phyloP scores from a whole-genome alignment of 352 stramenopile genomes.

The Globisporangium middletonii region DNA sequence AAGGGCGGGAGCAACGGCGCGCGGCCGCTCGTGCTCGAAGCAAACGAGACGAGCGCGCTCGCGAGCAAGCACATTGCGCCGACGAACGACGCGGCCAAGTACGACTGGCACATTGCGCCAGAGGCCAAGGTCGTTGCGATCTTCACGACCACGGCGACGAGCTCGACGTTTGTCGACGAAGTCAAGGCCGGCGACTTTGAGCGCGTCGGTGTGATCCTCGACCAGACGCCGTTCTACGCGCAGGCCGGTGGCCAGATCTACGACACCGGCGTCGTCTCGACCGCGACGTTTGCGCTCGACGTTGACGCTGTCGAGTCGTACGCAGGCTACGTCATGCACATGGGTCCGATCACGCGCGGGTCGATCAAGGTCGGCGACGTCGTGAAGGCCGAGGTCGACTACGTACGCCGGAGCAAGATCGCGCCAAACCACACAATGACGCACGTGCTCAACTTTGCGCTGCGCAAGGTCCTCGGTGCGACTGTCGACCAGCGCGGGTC shows the following conservation, averaged over 20 bases:
- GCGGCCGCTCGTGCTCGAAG: slow-evolving; percentile 90
- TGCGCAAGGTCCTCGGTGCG: slow-evolving; percentile 93
- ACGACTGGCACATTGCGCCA: slow-evolving; percentile 86
- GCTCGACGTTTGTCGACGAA: slow-evolving; percentile 75
- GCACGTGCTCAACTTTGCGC: slow-evolving; percentile 97
- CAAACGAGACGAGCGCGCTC: slow-evolving; percentile 92
- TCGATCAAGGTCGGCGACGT: slow-evolving; percentile 81
- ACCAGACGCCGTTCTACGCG: slow-evolving; percentile 97
- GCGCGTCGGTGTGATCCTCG: slow-evolving; percentile 94
- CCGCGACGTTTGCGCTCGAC: slow-evolving; percentile 37
- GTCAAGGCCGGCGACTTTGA: slow-evolving; percentile 76
- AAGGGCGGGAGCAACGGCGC: slow-evolving; percentile 69
- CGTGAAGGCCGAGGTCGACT: slow-evolving; percentile 93
- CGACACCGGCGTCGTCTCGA: slow-evolving; percentile 86
- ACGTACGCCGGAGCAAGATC: slow-evolving; percentile 88
- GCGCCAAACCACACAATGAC: slow-evolving; percentile 99
- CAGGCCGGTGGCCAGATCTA: slow-evolving; percentile 96
- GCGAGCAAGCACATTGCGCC: slow-evolving; percentile 65
- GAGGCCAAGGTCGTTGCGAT: slow-evolving; percentile 89
- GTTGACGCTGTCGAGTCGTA: slow-evolving; percentile 94
- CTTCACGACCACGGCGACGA: slow-evolving; percentile 90
- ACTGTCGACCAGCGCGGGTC: slow-evolving; percentile 96
- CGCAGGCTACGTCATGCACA: slow-evolving; percentile 95
- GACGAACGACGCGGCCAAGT: slow-evolving; percentile 95
- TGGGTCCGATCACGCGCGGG: slow-evolving; percentile 68